phyloP scores from a whole-genome alignment of 495 filamentous ascomycete genomes.

The Aspergillus mulundensis region DNA sequence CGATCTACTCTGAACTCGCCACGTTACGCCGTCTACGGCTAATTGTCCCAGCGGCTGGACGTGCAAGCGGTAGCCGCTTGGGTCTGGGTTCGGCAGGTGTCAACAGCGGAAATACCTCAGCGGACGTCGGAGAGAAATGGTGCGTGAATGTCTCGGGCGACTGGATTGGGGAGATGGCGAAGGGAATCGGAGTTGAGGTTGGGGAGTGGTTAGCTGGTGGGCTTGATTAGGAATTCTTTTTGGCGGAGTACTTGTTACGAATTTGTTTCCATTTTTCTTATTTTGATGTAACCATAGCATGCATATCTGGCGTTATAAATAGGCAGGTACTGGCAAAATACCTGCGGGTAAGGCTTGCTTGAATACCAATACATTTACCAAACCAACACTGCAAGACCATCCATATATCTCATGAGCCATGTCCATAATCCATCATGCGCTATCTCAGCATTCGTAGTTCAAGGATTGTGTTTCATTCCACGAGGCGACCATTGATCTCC shows the following conservation, averaged over 20 bases:
- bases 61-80: conserved; percentile 29
- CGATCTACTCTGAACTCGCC: conserved; percentile 67
- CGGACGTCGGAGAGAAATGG: conserved; percentile 45
- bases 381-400: neutral
- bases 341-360: neutral
- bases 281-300: conserved; percentile 5
- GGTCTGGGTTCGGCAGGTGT: conserved; percentile 25
- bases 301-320: conserved; percentile 10
- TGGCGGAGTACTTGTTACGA: neutral
- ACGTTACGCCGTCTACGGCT: conserved; percentile 77
- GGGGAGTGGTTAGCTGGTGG: conserved; percentile 47
- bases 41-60: conserved; percentile 56
- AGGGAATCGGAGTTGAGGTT: conserved; percentile 46
- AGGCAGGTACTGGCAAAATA: neutral
- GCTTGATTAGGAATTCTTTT: conserved; percentile 29
- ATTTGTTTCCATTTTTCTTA: conserved; percentile 1
- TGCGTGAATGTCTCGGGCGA: conserved; percentile 46
- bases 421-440: neutral
- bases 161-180: conserved; percentile 47
- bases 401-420: neutral
- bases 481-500: neutral
- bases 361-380: neutral
- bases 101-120: conserved; percentile 36
- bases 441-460: no score
- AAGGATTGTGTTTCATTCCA: no score